A percentile compares a stretch with the other conserved stretches of the same genome.
Evolutionary conservation across 345 rosid species (phyloP).

Genomic region (Hypericum perforatum): DNA sequence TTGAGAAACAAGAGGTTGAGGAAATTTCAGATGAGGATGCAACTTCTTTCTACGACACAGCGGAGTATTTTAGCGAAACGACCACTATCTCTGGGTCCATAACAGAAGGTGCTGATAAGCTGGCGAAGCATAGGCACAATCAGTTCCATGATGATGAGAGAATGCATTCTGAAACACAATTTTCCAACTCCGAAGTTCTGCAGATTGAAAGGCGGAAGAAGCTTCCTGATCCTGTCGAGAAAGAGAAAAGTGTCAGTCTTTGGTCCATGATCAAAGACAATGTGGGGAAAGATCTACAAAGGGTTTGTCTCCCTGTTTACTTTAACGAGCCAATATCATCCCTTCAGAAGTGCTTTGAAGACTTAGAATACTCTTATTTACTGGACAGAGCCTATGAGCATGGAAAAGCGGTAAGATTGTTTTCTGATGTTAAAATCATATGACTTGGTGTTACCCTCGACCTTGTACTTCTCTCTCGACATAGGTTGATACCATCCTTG

Average conservation of each 20-base stretch:
- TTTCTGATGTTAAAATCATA: background rate
- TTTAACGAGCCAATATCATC: slow-evolving; percentile 97
- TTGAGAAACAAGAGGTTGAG: slow-evolving; percentile 84
- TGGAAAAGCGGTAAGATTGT: slow-evolving; percentile 68
- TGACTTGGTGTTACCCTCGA: background rate
- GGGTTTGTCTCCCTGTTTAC: slow-evolving; percentile 97
- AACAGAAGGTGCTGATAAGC: slow-evolving; percentile 19
- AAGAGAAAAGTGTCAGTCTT: slow-evolving; percentile 94
- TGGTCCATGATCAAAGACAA: slow-evolving; percentile 99
- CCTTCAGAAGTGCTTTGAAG: slow-evolving; percentile 96
- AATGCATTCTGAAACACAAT: slow-evolving; percentile 29
- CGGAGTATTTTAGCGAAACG: slow-evolving; percentile 55
- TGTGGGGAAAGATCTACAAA: slow-evolving; percentile 92
- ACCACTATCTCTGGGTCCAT: slow-evolving; percentile 26
- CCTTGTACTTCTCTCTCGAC: slow-evolving; percentile 8
- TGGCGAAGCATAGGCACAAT: slow-evolving; percentile 16
- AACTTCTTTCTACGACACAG: slow-evolving; percentile 59
- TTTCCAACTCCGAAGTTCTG: slow-evolving; percentile 22
- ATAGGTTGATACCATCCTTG: no score
- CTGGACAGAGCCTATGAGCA: slow-evolving; percentile 70
- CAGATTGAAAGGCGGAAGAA: slow-evolving; percentile 57
- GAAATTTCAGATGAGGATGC: slow-evolving; percentile 84
- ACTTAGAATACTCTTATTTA: slow-evolving; percentile 87
- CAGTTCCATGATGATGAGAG: slow-evolving; percentile 24
- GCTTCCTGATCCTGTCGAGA: slow-evolving; percentile 92